Evolutionary conservation across 805 yeast species (phyloP).

Genomic region (Starmera dryadoides): DNA sequence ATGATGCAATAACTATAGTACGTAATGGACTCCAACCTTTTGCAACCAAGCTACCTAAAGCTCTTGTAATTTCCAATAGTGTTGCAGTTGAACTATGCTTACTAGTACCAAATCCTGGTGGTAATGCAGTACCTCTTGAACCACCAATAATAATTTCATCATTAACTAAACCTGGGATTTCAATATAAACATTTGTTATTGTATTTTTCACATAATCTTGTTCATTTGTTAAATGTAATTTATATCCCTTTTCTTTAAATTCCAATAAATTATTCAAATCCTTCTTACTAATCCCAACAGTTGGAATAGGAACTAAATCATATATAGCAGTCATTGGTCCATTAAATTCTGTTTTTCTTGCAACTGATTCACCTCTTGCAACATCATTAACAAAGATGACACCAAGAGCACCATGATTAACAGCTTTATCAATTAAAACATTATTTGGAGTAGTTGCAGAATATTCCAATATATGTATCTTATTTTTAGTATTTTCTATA

Average conservation of each 20-base stretch:
- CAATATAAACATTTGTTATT: slow-evolving; percentile 41
- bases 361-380: slow-evolving; percentile 17
- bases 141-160: slow-evolving; percentile 50
- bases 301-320: not conserved
- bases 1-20: slow-evolving; percentile 62
- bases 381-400: slow-evolving; percentile 36
- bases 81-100: slow-evolving; percentile 44
- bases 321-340: not conserved
- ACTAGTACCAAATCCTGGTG: slow-evolving; percentile 42
- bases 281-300: not conserved
- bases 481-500: slow-evolving; percentile 34
- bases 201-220: slow-evolving; percentile 37
- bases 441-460: slow-evolving; percentile 47
- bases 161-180: slow-evolving; percentile 50
- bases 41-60: slow-evolving; percentile 34
- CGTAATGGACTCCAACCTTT: slow-evolving; percentile 68
- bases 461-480: slow-evolving; percentile 51
- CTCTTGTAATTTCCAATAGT: slow-evolving; percentile 45
- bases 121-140: slow-evolving; percentile 39
- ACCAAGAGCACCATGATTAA: slow-evolving; percentile 54
- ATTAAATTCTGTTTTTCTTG: not conserved
- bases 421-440: slow-evolving; percentile 54
- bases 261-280: too few species aligned
- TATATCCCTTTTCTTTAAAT: slow-evolving; percentile 2
- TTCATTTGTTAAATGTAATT: slow-evolving; percentile 32